Evolutionary conservation across 176 grass and related monocot genomes (phyloP).

Genomic region (Bromus sterilis): DNA sequence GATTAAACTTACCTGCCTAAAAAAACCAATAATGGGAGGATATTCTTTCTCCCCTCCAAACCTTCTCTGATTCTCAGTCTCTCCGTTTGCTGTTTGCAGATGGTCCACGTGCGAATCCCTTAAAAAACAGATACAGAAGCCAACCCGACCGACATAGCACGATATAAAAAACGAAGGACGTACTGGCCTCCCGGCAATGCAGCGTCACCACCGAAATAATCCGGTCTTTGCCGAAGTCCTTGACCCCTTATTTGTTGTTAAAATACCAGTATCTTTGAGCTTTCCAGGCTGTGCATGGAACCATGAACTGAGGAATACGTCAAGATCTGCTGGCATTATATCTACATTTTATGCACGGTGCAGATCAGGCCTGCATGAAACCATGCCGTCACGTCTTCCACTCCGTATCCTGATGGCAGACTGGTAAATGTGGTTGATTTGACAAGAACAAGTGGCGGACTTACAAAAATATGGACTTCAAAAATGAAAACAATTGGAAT

Average conservation of each 20-base stretch:
- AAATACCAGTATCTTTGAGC: background rate
- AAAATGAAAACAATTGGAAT: background rate
- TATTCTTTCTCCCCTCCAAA: too few species aligned
- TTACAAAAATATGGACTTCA: too few species aligned
- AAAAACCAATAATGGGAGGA: too few species aligned
- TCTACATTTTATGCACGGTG: background rate
- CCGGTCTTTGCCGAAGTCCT: conserved; percentile 3
- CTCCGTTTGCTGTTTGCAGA: too few species aligned
- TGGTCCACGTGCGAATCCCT: background rate
- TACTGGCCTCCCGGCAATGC: background rate
- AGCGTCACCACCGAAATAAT: conserved; percentile 19
- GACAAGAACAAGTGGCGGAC: background rate
- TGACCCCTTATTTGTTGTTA: conserved; percentile 2
- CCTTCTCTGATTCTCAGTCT: too few species aligned
- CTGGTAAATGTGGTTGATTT: background rate
- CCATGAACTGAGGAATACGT: background rate
- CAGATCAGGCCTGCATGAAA: background rate
- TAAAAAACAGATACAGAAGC: background rate
- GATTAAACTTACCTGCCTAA: too few species aligned
- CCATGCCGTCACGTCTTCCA: background rate
- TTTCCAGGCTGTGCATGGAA: background rate
- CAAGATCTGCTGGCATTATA: background rate
- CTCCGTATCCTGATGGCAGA: background rate
- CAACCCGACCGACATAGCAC: conserved; percentile 14
- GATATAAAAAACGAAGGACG: conserved; percentile 3